Conservation (phyloP, 208 protist species). For the Wallacemonas sp. region DNA sequence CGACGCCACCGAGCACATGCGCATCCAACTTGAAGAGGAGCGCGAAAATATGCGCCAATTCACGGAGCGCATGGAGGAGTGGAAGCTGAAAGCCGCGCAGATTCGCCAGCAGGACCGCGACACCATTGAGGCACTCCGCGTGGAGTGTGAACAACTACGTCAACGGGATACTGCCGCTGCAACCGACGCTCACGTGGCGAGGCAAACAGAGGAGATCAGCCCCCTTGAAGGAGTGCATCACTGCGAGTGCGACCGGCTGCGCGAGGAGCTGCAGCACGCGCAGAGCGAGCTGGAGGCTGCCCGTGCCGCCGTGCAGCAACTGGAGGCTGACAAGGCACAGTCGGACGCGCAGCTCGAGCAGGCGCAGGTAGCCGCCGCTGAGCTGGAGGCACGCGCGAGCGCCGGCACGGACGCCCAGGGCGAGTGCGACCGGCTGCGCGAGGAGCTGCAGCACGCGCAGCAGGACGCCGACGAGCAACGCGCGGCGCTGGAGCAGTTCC, state of each 20-base stretch:
- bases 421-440: constrained; percentile 13
- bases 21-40: constrained; percentile 28
- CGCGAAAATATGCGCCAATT: constrained; percentile 15
- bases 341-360: no score
- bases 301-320: constrained; percentile 12
- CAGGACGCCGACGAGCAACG: no score
- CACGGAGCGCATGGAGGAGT: constrained; percentile 26
- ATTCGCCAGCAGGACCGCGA: constrained; percentile 18
- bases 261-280: constrained; percentile 14
- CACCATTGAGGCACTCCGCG: constrained; percentile 25
- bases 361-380: no score
- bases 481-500: no score
- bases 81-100: constrained; percentile 24
- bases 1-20: neutral
- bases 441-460: constrained; percentile 16
- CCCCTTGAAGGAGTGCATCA: no score
- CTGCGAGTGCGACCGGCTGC: constrained; percentile 19
- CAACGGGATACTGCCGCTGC: no score
- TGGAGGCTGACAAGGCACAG: constrained; percentile 5
- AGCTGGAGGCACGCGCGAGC: no score
- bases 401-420: no score
- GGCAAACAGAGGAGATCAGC: no score
- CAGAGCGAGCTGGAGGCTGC: constrained; percentile 14
- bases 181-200: no score
- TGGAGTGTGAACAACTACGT: constrained; percentile 19